Base-by-base conservation (phyloP, 2,329 filamentous ascomycete species). In the Cladophialophora immunda region DNA sequence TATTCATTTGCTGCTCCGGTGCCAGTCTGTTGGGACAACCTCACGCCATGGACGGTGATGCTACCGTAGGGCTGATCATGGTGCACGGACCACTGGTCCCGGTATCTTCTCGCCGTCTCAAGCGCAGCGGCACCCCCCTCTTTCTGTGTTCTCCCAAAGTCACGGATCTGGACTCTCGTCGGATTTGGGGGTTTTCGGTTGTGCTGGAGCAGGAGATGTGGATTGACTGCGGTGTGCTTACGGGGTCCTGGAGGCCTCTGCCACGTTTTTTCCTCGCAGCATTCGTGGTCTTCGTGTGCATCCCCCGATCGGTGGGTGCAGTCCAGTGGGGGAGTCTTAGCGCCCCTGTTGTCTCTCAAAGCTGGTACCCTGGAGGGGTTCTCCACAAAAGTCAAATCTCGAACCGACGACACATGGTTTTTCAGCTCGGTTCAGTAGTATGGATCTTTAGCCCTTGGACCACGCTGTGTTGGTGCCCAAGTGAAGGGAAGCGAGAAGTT, bases 381-480 rank as follows among this genome's bases (percentile, higher is more conserved):
- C 58, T 61, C 58, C 58, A 61, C 58, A 54, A 53, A 57, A 34
- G 22, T 38, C 32, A 41, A 38, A 61, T 61, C 45, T 61, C 58
- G 58, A 61, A 52, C 22, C 47, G 45, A 27, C 45, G 36, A 58
- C 36, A 36, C 45, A 41, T 38, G 41, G 13, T 25, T 50, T 38
- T 62, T 62, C 50, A 66, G 64, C 64, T 63, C 25, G 52, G 64
- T 38, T 55, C n/a, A 25, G 25, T 34, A 22, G 19, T 9, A 13
- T 50, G 19, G 45, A 50, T 50, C 3, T 50, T 41, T 29, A 30
- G 58, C 25, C 29, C 29, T 30, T n/a, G n/a, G n/a, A 17, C 4
- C 30, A 15, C 55, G 15, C 6, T 22, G 34, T 38, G 17, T 17
- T 27, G 55, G 34, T 36, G 55, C 29, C 22, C 34, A 17, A 36